Base-by-base conservation (phyloP, 306 rosid genomes). In the Vachellia pachyceras region DNA sequence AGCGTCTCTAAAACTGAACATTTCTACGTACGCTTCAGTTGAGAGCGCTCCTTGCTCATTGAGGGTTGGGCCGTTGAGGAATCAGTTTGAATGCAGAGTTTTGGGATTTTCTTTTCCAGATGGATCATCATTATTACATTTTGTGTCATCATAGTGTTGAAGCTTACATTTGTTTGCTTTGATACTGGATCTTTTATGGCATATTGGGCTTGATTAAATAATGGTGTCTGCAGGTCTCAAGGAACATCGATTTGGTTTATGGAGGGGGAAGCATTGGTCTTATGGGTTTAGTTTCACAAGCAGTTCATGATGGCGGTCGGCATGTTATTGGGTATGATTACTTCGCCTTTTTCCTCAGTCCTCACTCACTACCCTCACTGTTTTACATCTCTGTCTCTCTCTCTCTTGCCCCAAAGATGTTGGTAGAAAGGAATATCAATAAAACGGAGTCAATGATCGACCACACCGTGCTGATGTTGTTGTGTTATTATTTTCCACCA, bases 221-320 rank as follows among this genome's bases (percentile, higher is more conserved):
- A 45, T 86, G 79, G 73, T 87, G 12, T 85, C 18, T 87, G 80
- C 83, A 95, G 99, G 99, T 95, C 5, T 88, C 95, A 63, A 91
- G 95, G 86, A 91, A 93, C 88, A 93, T 95, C 89, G 97, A 95
- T 90, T 90, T 95, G 82, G 99, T 93, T 12, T 95, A 95, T 83
- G 99, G 99, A 83, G 99, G 99, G 45, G 97, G 99, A 85, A 95
- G 99, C 95, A 91, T 95, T 85, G 99, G 99, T 9, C 88, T 95
- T 20, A 95, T 95, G 99, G 99, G 99, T 73, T 87, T 95, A 88
- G 94, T 95, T 75, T 95, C 99, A 54, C 99, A 95, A 91, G 99
- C 99, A 65, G 99, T 95, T 88, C 97, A 93, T 92, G 91, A 95
- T 88, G 99, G 99, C 50, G 99, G 97, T 80, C 88, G 97, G 50